A percentile compares a stretch with the other conserved stretches of the same genome.
Conservation (phyloP, 2,329 filamentous ascomycete genomes). For the Sporothrix protearum region DNA sequence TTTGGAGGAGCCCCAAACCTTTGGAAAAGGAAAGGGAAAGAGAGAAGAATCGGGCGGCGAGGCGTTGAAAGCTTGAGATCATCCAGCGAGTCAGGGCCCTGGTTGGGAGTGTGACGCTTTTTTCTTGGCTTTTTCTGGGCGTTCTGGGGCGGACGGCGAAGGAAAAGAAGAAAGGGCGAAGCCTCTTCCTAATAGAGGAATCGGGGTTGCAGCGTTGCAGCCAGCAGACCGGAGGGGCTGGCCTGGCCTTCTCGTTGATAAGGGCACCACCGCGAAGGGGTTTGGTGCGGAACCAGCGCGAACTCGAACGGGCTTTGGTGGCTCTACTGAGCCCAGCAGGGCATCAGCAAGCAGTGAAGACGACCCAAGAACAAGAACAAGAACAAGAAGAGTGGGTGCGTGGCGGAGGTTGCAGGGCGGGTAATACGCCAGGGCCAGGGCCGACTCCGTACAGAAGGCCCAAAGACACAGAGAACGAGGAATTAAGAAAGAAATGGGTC, state of each 20-base stretch:
- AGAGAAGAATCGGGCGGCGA: background rate
- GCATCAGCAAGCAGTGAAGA: background rate
- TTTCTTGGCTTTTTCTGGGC: slow-evolving; percentile 23
- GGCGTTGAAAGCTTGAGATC: slow-evolving; percentile 13
- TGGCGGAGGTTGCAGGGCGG: background rate
- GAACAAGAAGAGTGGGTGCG: background rate
- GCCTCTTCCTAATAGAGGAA: slow-evolving; percentile 8
- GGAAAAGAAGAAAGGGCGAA: slow-evolving; percentile 21
- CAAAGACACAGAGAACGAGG: slow-evolving; percentile 5
- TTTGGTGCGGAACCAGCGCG: slow-evolving; percentile 4
- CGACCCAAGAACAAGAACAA: background rate
- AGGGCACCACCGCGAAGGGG: background rate
- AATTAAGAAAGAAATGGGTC: slow-evolving; percentile 4
- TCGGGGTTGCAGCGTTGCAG: background rate
- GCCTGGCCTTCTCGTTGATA: background rate
- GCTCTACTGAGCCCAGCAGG: background rate
- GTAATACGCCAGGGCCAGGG: background rate
- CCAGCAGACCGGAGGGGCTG: background rate
- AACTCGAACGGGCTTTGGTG: background rate
- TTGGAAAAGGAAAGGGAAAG: slow-evolving; percentile 9
- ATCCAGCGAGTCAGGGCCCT: slow-evolving; percentile 19
- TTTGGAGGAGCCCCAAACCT: slow-evolving; percentile 26
- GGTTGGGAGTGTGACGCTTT: slow-evolving; percentile 16
- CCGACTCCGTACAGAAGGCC: background rate
- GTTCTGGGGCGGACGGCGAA: slow-evolving; percentile 14